Base-by-base conservation (phyloP, 306 rosid species). In the Benincasa hispida region DNA sequence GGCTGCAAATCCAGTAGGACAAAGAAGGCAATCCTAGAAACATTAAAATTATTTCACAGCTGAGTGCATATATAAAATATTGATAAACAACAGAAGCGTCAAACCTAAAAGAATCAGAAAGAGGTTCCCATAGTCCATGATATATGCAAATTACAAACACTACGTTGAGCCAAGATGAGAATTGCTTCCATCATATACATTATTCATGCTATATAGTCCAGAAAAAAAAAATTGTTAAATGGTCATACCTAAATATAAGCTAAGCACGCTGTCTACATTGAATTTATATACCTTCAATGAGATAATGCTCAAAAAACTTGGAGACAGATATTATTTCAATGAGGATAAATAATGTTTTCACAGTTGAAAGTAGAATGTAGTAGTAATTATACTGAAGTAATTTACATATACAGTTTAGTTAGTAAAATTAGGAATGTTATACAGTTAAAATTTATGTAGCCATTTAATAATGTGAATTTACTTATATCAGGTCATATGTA, bases 1-100 rank as follows among this genome's bases (percentile, higher is more conserved):
- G 83, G 98, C 98, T 51, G 98, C 88, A 90, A 91, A 94, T 73
- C 98, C 98, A 77, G 98, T 90, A 77, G 98, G 97, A 87, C 97
- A 91, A 85, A 94, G 98, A 82, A 94, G 97, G 85, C 98, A 94
- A 87, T 94, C 98, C 98, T 94, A 87, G 88, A 66, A 85, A 81
- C 90, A 79, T 79, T 84, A 82, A 79, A 8, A 77, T 12, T 30
- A 42, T 25, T 22, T 15, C 11, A 22, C 59, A 62, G 51, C 24
- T 77, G 61, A 63, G 73, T 13, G 48, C 37, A 77, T 37, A 24
- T 15, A 37, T 53, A 35, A 12, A 35, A 30, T 74, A 51, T 58
- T 14, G n/a, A 75, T 48, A 15, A 72, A 27, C 54, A 72, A 47
- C 57, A 25, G 56, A 48, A 70, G 10, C 53, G 75, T 24, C 45